These are phyloP conservation scores for Plasmodium knowlesi DNA, from an alignment of 169 alveolate species.

Conservation along the genomic window DNA sequence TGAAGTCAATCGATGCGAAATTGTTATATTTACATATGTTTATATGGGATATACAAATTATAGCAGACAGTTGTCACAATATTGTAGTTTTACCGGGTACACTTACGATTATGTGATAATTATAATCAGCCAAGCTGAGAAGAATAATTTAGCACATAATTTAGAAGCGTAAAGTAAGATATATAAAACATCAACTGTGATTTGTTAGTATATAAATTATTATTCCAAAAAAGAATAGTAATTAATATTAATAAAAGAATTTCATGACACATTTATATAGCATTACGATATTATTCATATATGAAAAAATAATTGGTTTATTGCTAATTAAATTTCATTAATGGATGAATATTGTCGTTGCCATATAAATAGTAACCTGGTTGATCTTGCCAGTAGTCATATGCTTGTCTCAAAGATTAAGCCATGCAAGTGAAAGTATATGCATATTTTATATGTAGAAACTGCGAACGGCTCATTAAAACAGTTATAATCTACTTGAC, in stretches of 20 bases:
- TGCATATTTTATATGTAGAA: constrained; percentile 77
- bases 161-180: not conserved
- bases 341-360: not conserved
- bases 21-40: not conserved
- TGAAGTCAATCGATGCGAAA: not conserved
- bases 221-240: not conserved
- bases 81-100: not conserved
- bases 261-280: not conserved
- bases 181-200: not conserved
- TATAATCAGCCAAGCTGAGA: not conserved
- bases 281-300: not conserved
- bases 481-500: constrained; percentile 82
- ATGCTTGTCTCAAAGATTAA: constrained; percentile 96
- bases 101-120: not conserved
- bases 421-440: constrained; percentile 95
- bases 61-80: not conserved
- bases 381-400: constrained; percentile 98
- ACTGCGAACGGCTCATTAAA: constrained; percentile 89
- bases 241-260: not conserved
- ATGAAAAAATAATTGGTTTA: not conserved
- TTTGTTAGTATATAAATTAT: not conserved
- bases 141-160: not conserved
- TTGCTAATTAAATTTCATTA: no score
- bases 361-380: constrained; percentile 91
- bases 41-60: not conserved